Conservation (phyloP, 108 stramenopile genomes). For the Nitzschia putrida region DNA sequence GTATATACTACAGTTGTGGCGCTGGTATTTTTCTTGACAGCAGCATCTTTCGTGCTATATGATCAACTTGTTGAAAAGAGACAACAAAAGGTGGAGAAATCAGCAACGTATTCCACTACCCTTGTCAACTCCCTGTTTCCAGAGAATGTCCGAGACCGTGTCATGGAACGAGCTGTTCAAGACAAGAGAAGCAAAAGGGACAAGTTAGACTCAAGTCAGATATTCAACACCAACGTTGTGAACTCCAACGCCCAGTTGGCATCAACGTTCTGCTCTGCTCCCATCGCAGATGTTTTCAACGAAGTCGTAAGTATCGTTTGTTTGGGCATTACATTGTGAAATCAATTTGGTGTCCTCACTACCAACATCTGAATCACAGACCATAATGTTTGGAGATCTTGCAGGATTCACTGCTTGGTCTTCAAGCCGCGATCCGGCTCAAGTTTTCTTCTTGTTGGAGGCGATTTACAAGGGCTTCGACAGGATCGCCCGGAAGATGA, state of each 20-base stretch:
- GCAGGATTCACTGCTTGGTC: conserved; percentile 20
- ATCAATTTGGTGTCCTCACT: not conserved
- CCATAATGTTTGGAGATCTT: conserved; percentile 12
- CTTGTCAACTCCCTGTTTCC: conserved; percentile 65
- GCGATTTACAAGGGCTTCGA: conserved; percentile 52
- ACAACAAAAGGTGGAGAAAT: conserved; percentile 33
- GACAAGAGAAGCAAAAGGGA: not conserved
- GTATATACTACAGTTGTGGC: conserved; percentile 29
- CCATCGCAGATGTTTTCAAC: not conserved
- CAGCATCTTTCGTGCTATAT: conserved; percentile 49
- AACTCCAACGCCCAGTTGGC: not conserved
- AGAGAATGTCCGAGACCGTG: conserved; percentile 27
- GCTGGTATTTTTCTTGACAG: conserved; percentile 52
- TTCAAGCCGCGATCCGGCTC: conserved; percentile 28
- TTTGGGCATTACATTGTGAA: not conserved
- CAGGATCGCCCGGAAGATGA: conserved; percentile 35
- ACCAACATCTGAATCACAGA: not conserved
- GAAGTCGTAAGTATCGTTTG: not conserved
- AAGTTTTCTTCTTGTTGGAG: conserved; percentile 54
- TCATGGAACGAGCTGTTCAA: not conserved
- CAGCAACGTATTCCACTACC: conserved; percentile 39
- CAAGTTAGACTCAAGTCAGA: too few relatives aligned
- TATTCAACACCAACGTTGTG: not conserved
- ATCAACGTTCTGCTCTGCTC: not conserved
- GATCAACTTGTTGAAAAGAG: conserved; percentile 52